Base-by-base conservation (phyloP, 331 rosid genomes). In the Quercus phellos region DNA sequence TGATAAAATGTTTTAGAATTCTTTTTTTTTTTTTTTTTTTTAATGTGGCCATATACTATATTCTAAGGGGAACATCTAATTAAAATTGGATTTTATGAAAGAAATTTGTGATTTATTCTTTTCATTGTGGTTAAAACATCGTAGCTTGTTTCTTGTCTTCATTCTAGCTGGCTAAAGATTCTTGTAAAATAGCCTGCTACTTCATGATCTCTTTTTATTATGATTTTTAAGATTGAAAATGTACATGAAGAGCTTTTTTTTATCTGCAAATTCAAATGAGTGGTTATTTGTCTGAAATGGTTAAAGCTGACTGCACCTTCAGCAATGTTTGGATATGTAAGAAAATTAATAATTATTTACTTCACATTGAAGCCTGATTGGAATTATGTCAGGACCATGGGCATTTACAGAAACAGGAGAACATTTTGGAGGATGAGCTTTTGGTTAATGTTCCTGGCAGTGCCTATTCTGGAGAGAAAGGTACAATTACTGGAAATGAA, bases 401-500 rank as follows among this genome's bases (percentile, higher is more conserved):
- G 66, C 73, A 73, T 73, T 59, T 26, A 24, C 78, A 80, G 75
- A 74, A 14, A 61, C 88, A 68, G 67, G 87, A 82, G 38, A 84
- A 63, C 74, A 60, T 4, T 54, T n/a, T n/a, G 16, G 96, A 86
- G 80, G 90, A 90, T 73, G 92, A 89, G 72, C 89, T 89, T 82
- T 79, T 89, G 43, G 89, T 94, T 79, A 83, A 79, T 77, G 97
- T 94, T 82, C 97, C 98, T 10, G 97, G 98, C 77, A 94, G 98
- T 85, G 92, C 97, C 38, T 94, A 94, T 84, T 79, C 97, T 50
- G 74, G 27, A 43, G 89, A 71, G 55, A 63, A 82, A 69, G 51
- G 55, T 78, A 73, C 55, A 67, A 79, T 63, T 79, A 74, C 70
- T 35, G 75, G 79, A 74, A 78, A 70, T 18, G 85, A 61, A 78